These are phyloP conservation scores for Linum usitatissimum DNA, from an alignment of 345 rosid genomes.

Conservation along the genomic window DNA sequence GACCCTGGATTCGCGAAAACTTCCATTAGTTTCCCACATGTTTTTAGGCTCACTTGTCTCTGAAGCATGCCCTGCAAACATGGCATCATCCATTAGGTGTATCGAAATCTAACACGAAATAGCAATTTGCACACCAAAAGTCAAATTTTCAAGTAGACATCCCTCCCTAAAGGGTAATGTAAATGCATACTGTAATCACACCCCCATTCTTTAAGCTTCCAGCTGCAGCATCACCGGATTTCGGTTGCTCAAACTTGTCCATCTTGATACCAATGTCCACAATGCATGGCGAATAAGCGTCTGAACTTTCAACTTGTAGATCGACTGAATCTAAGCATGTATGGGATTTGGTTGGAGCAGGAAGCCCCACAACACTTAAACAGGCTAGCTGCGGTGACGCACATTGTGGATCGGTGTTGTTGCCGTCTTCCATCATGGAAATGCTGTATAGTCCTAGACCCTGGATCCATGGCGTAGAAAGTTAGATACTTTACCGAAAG, in stretches of 20 bases:
- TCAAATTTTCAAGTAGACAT: too few species aligned
- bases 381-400: slow-evolving; percentile 34
- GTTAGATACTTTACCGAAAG: too few species aligned
- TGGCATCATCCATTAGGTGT: not conserved
- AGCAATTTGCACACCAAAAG: not conserved
- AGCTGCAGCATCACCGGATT: slow-evolving; percentile 33
- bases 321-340: slow-evolving; percentile 42
- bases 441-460: slow-evolving; percentile 51
- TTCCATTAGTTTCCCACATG: slow-evolving; percentile 34
- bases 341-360: slow-evolving; percentile 37
- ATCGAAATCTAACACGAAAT: too few species aligned
- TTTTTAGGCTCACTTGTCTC: slow-evolving; percentile 70
- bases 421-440: slow-evolving; percentile 52
- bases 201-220: slow-evolving; percentile 42
- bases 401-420: slow-evolving; percentile 21
- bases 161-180: too few species aligned
- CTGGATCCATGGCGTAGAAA: slow-evolving; percentile 23
- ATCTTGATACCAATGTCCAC: slow-evolving; percentile 47
- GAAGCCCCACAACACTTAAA: slow-evolving; percentile 57
- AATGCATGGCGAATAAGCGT: slow-evolving; percentile 50
- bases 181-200: slow-evolving; percentile 34
- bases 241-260: slow-evolving; percentile 9
- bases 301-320: slow-evolving; percentile 43
- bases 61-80: slow-evolving; percentile 63
- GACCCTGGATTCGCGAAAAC: slow-evolving; percentile 18